Conservation (phyloP, 75 land plant genomes). For the Pinus albicaulis region DNA sequence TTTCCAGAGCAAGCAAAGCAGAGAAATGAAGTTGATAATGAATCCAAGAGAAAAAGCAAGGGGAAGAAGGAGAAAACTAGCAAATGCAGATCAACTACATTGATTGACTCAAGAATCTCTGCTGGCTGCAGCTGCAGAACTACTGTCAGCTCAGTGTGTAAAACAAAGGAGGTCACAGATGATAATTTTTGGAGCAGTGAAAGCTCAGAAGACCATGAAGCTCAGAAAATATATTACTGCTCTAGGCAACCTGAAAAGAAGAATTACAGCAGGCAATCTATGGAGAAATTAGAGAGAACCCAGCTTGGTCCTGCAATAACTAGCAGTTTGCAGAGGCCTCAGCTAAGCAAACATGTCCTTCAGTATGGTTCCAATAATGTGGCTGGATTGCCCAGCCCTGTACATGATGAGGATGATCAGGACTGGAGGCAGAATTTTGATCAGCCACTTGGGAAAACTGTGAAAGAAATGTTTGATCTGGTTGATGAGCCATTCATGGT, state of each 20-base stretch:
- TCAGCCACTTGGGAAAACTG: not conserved
- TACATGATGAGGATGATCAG: conserved; percentile 2
- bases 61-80: not conserved
- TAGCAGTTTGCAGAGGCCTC: not conserved
- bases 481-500: not conserved
- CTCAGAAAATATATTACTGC: too few relatives aligned
- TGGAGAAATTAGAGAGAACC: not conserved
- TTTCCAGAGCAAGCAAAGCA: not conserved
- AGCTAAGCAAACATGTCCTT: conserved; percentile 1
- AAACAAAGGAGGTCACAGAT: not conserved
- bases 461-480: not conserved
- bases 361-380: not conserved
- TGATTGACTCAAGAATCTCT: not conserved
- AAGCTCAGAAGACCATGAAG: not conserved
- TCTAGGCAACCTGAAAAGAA: too few relatives aligned
- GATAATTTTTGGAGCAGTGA: not conserved
- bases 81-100: not conserved
- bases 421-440: not conserved
- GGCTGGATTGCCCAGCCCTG: conserved; percentile 10
- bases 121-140: conserved; percentile 6
- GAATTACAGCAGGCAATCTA: not conserved
- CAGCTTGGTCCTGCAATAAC: not conserved
- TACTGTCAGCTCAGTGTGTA: not conserved
- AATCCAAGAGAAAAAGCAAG: not conserved
- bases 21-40: not conserved